These are phyloP conservation scores for Venturia carpophila DNA, from an alignment of 2,329 filamentous ascomycete species.

Conservation along the genomic window DNA sequence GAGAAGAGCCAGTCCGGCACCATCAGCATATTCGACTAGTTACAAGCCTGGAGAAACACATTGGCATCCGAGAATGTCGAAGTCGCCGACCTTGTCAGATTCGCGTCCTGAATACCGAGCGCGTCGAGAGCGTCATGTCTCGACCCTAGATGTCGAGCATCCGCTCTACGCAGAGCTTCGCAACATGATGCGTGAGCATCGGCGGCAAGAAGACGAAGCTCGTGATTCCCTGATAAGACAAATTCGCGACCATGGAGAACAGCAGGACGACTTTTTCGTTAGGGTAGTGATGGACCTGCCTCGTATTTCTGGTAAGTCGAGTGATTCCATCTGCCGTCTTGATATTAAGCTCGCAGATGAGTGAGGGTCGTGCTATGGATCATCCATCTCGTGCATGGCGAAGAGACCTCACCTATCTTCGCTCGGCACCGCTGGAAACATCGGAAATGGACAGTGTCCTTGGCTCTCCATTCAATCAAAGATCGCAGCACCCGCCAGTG, in stretches of 20 bases:
- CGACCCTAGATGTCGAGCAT: neutral
- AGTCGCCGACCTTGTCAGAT: neutral
- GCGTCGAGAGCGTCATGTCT: neutral
- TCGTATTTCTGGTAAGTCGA: too few species aligned
- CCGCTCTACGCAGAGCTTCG: neutral
- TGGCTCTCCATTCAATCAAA: too few species aligned
- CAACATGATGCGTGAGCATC: neutral
- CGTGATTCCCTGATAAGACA: neutral
- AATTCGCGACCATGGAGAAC: neutral
- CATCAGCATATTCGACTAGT: neutral
- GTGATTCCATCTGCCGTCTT: too few species aligned
- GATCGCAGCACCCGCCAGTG: too few species aligned
- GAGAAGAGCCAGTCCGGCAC: neutral
- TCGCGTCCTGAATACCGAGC: neutral
- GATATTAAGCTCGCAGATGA: too few species aligned
- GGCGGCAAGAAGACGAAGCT: neutral
- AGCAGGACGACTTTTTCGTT: neutral
- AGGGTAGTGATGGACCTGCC: too few species aligned
- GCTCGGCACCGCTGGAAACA: too few species aligned
- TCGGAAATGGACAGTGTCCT: too few species aligned
- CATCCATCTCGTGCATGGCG: too few species aligned
- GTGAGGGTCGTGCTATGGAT: too few species aligned
- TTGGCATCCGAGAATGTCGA: neutral
- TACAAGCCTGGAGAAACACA: slow-evolving; percentile 1
- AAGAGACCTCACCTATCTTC: too few species aligned